Conservation (phyloP, 202 grass and related monocot species). For the Cymbopogon flexuosus region DNA sequence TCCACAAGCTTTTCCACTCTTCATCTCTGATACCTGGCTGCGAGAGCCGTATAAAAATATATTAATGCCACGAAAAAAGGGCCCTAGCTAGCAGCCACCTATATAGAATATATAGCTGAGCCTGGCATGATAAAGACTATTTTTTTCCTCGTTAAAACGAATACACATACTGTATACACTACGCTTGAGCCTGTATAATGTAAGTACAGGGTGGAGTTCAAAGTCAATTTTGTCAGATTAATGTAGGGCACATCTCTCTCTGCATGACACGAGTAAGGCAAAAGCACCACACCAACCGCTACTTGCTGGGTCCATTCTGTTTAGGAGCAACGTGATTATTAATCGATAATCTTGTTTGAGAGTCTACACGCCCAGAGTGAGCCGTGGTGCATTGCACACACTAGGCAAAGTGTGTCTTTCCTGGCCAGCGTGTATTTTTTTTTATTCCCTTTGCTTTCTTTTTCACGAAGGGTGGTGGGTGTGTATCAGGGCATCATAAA, state of each 20-base stretch:
- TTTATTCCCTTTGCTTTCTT: neutral
- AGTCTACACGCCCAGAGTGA: neutral
- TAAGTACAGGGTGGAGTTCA: too few relatives aligned
- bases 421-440: neutral
- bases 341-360: slow-evolving; percentile 13
- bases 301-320: neutral
- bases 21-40: too few relatives aligned
- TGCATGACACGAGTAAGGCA: neutral
- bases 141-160: neutral
- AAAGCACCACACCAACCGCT: neutral
- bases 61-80: too few relatives aligned
- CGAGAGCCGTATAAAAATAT: too few relatives aligned
- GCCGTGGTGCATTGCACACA: slow-evolving; percentile 30
- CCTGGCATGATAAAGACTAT: too few relatives aligned
- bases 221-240: neutral
- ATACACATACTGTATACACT: too few relatives aligned
- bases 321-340: neutral
- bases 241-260: neutral
- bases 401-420: slow-evolving; percentile 6
- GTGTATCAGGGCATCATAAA: neutral
- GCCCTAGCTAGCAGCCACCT: too few relatives aligned
- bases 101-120: too few relatives aligned
- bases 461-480: neutral
- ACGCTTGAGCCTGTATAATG: too few relatives aligned
- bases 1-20: neutral